Evolutionary conservation across 148 eudicot species (phyloP), one percentile per base, ranked within the genome.

Genomic region (Nepenthes gracilis): DNA sequence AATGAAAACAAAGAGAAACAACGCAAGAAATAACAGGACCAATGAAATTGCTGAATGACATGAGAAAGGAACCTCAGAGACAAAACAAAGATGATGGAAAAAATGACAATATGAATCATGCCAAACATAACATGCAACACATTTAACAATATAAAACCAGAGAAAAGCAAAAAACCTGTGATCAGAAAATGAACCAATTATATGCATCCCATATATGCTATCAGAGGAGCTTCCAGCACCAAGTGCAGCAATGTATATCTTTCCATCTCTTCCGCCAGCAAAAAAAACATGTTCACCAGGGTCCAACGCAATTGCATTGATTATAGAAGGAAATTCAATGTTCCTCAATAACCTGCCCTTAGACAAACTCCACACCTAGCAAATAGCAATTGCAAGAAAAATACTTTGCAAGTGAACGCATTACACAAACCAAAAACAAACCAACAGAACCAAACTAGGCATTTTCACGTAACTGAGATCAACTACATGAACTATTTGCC

Each of bases 201-300:
- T 82, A 80, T 88, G 86, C 74, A 56, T 65, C 67, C 94, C 96
- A 52, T 75, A 80, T 47, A 12, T 79, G 74, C 77, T 72, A 65
- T 62, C 73, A 55, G 83, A 59, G 45, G 63, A 73, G 51, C 67
- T 69, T 64, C 63, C 78, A 70, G 88, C 83, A 77, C 73, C 79
- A 34, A 92, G 81, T 47, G 84, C 83, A 47, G 81, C 96, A 57
- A 88, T 83, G 64, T 92, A 85, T 73, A 88, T 88, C 74, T 83
- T 92, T 35, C 97, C 97, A 72, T 92, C 97, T 78, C 88, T 80
- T 48, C 94, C 88, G 48, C 97, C 96, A 34, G 97, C 97, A 79
- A 85, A 92, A 64, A 88, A 92, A 51, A 84, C 94, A 69, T 82
- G 72, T 75, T 92, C 97, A n/a, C 86, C 88, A 13, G 93, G 83